These are phyloP conservation scores for Hymenoscyphus occultus DNA, from an alignment of 2,329 filamentous ascomycete species.

Conservation along the genomic window DNA sequence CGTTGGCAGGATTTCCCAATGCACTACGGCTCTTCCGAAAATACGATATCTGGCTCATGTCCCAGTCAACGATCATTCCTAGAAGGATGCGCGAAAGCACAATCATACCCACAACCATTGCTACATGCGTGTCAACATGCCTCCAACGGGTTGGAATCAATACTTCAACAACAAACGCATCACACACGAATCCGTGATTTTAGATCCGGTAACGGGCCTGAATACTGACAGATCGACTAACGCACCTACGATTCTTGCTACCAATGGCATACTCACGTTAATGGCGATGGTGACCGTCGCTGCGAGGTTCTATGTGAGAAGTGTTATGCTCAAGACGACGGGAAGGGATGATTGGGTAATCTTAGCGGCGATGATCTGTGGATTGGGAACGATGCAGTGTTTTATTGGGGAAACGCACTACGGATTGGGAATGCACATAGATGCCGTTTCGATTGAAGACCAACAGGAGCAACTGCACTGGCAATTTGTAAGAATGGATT, in stretches of 20 bases:
- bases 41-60: not conserved
- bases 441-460: conserved; percentile 35
- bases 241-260: conserved; percentile 38
- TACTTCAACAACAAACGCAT: not conserved
- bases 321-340: conserved; percentile 43
- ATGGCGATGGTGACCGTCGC: conserved; percentile 38
- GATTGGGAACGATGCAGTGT: conserved; percentile 17
- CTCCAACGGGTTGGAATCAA: not conserved
- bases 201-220: conserved; percentile 7
- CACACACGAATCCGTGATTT: not conserved
- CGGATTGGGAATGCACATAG: conserved; percentile 44
- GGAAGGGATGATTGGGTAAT: conserved; percentile 48
- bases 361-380: conserved; percentile 36
- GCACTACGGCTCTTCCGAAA: not conserved
- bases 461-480: conserved; percentile 39
- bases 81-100: not conserved
- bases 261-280: conserved; percentile 40
- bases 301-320: conserved; percentile 43
- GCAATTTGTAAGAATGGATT: conserved; percentile 31
- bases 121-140: not conserved
- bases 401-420: conserved; percentile 40
- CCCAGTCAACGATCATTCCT: not conserved
- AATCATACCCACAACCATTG: not conserved
- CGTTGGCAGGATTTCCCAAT: not conserved
- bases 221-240: conserved; percentile 34